phyloP scores from a whole-genome alignment of 805 yeast genomes.

The Suhomyces sp. region DNA sequence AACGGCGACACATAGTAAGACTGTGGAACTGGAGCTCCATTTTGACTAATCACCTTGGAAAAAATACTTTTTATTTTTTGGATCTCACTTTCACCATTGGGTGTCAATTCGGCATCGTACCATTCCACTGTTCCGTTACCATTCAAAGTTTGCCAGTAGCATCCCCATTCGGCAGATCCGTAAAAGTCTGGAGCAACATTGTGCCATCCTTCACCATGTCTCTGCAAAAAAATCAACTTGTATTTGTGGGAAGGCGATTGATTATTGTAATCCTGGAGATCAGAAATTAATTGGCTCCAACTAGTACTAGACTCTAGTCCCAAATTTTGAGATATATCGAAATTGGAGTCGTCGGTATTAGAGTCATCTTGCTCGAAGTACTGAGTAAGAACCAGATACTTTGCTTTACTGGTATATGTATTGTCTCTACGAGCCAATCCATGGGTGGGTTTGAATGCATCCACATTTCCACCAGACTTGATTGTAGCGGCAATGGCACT shows the following conservation, averaged over 20 bases:
- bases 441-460: not conserved
- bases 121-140: slow-evolving; percentile 22
- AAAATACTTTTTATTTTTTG: slow-evolving; percentile 4
- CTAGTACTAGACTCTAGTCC: slow-evolving; percentile 19
- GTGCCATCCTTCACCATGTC: slow-evolving; percentile 37
- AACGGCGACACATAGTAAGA: slow-evolving; percentile 30
- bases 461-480: not conserved
- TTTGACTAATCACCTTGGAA: not conserved
- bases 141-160: slow-evolving; percentile 24
- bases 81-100: slow-evolving; percentile 19
- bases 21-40: slow-evolving; percentile 22
- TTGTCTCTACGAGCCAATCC: not conserved
- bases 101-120: slow-evolving; percentile 32
- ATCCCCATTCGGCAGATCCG: slow-evolving; percentile 20
- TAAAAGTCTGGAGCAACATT: slow-evolving; percentile 22
- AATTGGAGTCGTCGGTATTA: slow-evolving; percentile 12
- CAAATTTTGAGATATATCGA: slow-evolving; percentile 15
- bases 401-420: not conserved
- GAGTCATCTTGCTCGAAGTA: slow-evolving; percentile 20
- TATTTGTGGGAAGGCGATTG: slow-evolving; percentile 7
- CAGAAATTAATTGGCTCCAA: slow-evolving; percentile 21
- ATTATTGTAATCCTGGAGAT: slow-evolving; percentile 9
- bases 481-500: not conserved
- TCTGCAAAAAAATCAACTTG: slow-evolving; percentile 27
- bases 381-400: slow-evolving; percentile 9